Conservation (phyloP, 768 basidiomycete genomes). For the Boletus pseudopeckii region DNA sequence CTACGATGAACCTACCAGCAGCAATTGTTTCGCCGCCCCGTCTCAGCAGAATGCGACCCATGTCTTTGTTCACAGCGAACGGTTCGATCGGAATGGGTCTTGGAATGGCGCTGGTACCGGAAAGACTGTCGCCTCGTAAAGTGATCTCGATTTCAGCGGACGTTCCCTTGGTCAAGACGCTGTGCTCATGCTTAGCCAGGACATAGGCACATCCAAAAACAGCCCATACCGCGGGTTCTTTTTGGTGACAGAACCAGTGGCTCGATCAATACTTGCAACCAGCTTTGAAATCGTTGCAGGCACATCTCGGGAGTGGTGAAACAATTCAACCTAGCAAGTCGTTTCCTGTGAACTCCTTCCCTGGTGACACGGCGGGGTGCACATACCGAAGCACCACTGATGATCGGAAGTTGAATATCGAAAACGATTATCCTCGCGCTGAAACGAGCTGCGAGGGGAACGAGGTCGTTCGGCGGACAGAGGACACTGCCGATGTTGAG, state of each 20-base stretch:
- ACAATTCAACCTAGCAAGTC: slow-evolving; percentile 72
- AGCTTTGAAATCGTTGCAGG: slow-evolving; percentile 86
- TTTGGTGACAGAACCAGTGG: slow-evolving; percentile 70
- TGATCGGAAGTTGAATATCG: slow-evolving; percentile 88
- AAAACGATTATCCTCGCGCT: slow-evolving; percentile 90
- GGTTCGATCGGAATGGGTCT: slow-evolving; percentile 82
- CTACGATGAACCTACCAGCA: slow-evolving; percentile 54
- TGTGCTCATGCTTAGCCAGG: slow-evolving; percentile 29
- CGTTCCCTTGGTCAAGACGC: slow-evolving; percentile 78
- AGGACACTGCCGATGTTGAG: slow-evolving; percentile 86
- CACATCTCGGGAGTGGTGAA: slow-evolving; percentile 90
- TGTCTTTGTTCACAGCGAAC: slow-evolving; percentile 86
- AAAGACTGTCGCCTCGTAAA: slow-evolving; percentile 54
- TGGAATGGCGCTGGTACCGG: slow-evolving; percentile 41
- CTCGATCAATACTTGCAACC: slow-evolving; percentile 73
- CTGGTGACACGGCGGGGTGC: background rate
- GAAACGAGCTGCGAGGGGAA: slow-evolving; percentile 76
- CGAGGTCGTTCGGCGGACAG: slow-evolving; percentile 66
- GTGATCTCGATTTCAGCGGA: slow-evolving; percentile 87
- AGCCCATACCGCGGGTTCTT: slow-evolving; percentile 67
- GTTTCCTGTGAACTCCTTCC: background rate
- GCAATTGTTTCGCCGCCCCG: slow-evolving; percentile 92
- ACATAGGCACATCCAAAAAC: background rate
- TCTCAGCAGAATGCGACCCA: slow-evolving; percentile 88
- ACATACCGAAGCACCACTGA: slow-evolving; percentile 76